Conservation (phyloP, 2,329 filamentous ascomycete species). For the Cladophialophora exuberans region DNA sequence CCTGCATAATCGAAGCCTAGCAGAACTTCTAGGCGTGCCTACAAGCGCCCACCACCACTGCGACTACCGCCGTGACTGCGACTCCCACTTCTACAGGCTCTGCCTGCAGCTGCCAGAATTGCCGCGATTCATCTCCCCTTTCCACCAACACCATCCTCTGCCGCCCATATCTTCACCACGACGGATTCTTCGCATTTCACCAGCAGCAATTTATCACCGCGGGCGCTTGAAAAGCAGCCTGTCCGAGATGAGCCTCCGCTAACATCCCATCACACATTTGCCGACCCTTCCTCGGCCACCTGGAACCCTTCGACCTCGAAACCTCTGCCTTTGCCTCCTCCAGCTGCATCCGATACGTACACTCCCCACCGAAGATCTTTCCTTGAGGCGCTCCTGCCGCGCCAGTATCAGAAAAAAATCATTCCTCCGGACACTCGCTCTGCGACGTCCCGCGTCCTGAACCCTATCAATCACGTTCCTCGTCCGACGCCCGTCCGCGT, state of each 20-base stretch:
- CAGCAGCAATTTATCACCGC: constrained; percentile 39
- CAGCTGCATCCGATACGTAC: constrained; percentile 36
- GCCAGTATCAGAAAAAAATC: constrained; percentile 29
- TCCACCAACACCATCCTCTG: neutral
- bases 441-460: constrained; percentile 60
- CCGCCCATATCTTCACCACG: constrained; percentile 18
- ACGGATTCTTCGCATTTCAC: constrained; percentile 27
- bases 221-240: constrained; percentile 42
- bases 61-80: constrained; percentile 1
- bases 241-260: constrained; percentile 28
- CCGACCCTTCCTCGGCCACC: constrained; percentile 2
- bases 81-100: neutral
- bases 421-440: constrained; percentile 31
- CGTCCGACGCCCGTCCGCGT: constrained; percentile 54
- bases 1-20: constrained; percentile 7
- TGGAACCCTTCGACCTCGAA: constrained; percentile 9
- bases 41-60: constrained; percentile 12
- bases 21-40: constrained; percentile 5
- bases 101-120: neutral
- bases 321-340: constrained; percentile 22
- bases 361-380: constrained; percentile 29
- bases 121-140: constrained; percentile 7
- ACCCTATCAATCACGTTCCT: constrained; percentile 64
- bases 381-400: constrained; percentile 31
- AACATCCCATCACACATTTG: constrained; percentile 7